Evolutionary conservation across 129 eudicot species (phyloP).

Genomic region (Helianthus tuberosus): DNA sequence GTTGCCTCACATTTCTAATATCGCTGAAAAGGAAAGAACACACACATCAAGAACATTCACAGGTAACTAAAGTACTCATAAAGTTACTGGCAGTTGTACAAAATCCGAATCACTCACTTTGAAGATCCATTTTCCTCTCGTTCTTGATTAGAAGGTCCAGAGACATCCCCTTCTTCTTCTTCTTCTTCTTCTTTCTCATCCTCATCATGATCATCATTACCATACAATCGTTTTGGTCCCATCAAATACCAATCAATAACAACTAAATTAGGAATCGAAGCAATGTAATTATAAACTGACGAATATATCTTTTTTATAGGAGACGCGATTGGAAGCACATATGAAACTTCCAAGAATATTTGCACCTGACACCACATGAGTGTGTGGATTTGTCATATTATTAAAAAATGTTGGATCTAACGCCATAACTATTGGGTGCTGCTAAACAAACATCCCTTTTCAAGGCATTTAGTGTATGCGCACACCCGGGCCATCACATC

Average conservation of each 20-base stretch:
- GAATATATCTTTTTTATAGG: too few species aligned
- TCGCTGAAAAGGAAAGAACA: constrained; percentile 27
- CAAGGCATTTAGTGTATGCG: too few species aligned
- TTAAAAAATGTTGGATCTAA: too few species aligned
- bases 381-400: too few species aligned
- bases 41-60: background rate
- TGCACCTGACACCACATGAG: too few species aligned
- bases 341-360: too few species aligned
- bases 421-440: too few species aligned
- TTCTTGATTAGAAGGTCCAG: constrained; percentile 33
- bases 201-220: background rate
- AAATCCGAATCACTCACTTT: constrained; percentile 42
- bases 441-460: too few species aligned
- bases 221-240: constrained; percentile 61
- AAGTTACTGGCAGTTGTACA: background rate
- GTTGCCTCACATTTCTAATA: constrained; percentile 39
- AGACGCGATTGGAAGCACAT: too few species aligned
- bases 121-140: constrained; percentile 34
- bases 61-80: background rate
- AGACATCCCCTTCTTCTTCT: constrained; percentile 51
- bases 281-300: too few species aligned
- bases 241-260: constrained; percentile 35
- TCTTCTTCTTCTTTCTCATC: constrained; percentile 32
- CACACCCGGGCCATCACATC: too few species aligned
- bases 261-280: too few species aligned